Conservation (phyloP, 2,329 filamentous ascomycete genomes). For the Apiospora koreana region DNA sequence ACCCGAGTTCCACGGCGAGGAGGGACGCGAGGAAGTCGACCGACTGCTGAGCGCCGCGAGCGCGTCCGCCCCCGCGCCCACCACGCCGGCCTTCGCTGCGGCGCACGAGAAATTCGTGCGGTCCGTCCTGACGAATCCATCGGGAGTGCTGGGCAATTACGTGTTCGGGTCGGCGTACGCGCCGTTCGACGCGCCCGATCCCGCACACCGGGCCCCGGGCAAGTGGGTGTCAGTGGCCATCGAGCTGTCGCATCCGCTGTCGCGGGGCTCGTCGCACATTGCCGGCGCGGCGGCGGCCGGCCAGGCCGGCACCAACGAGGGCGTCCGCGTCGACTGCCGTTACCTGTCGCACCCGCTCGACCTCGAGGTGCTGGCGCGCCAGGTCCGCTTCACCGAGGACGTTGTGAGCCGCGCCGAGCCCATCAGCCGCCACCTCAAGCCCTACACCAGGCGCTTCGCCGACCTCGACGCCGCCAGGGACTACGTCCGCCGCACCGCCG, state of each 20-base stretch:
- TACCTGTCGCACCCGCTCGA: slow-evolving; percentile 59
- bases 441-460: slow-evolving; percentile 30
- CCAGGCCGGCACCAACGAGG: slow-evolving; percentile 14
- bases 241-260: slow-evolving; percentile 44
- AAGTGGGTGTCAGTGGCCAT: background rate
- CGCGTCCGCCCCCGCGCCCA: background rate
- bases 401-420: slow-evolving; percentile 37
- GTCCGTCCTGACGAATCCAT: background rate
- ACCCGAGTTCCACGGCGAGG: slow-evolving; percentile 18
- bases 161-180: slow-evolving; percentile 1
- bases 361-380: slow-evolving; percentile 49
- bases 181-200: background rate
- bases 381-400: slow-evolving; percentile 43
- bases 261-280: slow-evolving; percentile 61
- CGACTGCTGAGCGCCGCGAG: slow-evolving; percentile 11
- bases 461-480: too few species aligned
- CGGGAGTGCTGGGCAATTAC: slow-evolving; percentile 7
- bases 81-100: background rate
- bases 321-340: slow-evolving; percentile 49
- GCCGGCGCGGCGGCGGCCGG: slow-evolving; percentile 34
- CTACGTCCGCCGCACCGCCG: too few species aligned
- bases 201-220: background rate
- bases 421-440: slow-evolving; percentile 42
- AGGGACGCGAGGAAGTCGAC: slow-evolving; percentile 38
- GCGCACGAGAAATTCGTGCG: slow-evolving; percentile 8